phyloP scores from a whole-genome alignment of 2,329 filamentous ascomycete genomes.

The Albifimbria verrucaria region DNA sequence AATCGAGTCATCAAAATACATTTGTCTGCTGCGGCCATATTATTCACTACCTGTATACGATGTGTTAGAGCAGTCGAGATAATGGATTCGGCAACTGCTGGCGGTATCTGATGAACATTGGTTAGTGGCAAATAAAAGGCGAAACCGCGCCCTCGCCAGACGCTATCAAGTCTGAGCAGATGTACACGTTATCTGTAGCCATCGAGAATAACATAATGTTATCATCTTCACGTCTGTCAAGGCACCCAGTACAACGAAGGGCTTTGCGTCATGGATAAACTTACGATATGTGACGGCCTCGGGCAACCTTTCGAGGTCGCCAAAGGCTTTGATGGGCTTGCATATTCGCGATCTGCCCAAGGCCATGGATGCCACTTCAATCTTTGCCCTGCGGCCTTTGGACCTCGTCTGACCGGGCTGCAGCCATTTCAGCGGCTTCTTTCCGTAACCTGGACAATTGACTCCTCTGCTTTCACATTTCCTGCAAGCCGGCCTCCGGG shows the following conservation, averaged over 20 bases:
- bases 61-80: slow-evolving; percentile 11
- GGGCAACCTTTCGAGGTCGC: not conserved
- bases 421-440: slow-evolving; percentile 17
- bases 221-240: too few relatives aligned
- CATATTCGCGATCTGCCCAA: not conserved
- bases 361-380: slow-evolving; percentile 5
- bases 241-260: not conserved
- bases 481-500: slow-evolving; percentile 9
- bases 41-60: slow-evolving; percentile 11
- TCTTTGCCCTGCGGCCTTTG: slow-evolving; percentile 10
- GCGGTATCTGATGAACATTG: slow-evolving; percentile 3
- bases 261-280: not conserved
- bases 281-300: slow-evolving; percentile 11
- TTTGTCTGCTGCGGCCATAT: slow-evolving; percentile 3
- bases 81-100: slow-evolving; percentile 9
- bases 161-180: slow-evolving; percentile 16
- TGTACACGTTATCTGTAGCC: slow-evolving; percentile 12
- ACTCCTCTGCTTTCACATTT: slow-evolving; percentile 11
- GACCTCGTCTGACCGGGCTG: slow-evolving; percentile 16
- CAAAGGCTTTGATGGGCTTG: not conserved
- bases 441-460: slow-evolving; percentile 14
- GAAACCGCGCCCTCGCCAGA: slow-evolving; percentile 4
- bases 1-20: slow-evolving; percentile 6
- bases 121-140: slow-evolving; percentile 9
- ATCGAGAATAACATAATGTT: too few relatives aligned